Conservation (phyloP, 2,329 filamentous ascomycete species). For the Scedosporium dehoogii region DNA sequence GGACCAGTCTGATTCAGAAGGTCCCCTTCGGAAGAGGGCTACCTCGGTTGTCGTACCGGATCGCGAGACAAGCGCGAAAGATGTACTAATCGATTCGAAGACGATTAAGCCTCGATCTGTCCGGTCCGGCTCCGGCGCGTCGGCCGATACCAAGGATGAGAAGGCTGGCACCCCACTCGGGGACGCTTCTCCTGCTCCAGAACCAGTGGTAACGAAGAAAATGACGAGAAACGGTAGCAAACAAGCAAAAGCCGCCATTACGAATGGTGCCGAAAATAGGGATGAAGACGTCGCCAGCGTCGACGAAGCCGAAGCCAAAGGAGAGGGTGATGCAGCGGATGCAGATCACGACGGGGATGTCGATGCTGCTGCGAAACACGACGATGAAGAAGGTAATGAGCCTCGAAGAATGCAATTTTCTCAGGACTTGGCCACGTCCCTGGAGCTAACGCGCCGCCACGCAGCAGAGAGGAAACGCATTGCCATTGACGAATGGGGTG, state of each 20-base stretch:
- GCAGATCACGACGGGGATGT: conserved; percentile 43
- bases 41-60: conserved; percentile 32
- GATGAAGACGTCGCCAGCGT: conserved; percentile 13
- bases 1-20: conserved; percentile 35
- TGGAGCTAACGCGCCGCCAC: conserved; percentile 9
- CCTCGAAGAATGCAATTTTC: neutral
- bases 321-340: conserved; percentile 15
- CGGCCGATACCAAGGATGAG: conserved; percentile 19
- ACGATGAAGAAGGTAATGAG: conserved; percentile 16
- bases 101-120: conserved; percentile 7
- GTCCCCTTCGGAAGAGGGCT: conserved; percentile 44
- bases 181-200: conserved; percentile 20
- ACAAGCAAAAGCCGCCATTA: conserved; percentile 20
- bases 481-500: conserved; percentile 68
- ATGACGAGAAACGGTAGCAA: conserved; percentile 31
- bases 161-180: conserved; percentile 19
- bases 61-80: conserved; percentile 18
- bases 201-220: conserved; percentile 26
- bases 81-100: conserved; percentile 10
- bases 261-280: conserved; percentile 14
- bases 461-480: conserved; percentile 68
- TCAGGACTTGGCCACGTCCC: conserved; percentile 4
- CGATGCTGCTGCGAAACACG: conserved; percentile 48
- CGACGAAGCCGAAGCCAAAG: conserved; percentile 12
- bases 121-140: conserved; percentile 8